These are phyloP conservation scores for Murraya paniculata DNA, from an alignment of 345 rosid genomes.

Conservation along the genomic window DNA sequence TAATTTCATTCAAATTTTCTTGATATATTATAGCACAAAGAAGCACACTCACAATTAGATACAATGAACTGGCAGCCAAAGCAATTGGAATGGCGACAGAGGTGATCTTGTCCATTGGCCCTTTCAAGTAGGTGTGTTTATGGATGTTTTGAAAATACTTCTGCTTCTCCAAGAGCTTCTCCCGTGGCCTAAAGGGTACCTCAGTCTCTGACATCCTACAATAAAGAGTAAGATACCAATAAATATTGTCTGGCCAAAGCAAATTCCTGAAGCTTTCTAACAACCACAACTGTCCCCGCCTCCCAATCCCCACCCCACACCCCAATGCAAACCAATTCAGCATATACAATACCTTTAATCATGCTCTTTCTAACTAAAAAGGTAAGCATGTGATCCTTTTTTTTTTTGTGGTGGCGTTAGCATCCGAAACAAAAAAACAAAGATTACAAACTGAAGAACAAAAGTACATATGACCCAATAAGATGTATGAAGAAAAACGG, in stretches of 20 bases:
- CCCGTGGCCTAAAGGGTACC: constrained; percentile 78
- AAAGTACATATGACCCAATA: not conserved
- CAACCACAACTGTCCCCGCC: not conserved
- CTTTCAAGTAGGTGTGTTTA: constrained; percentile 79
- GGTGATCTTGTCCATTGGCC: constrained; percentile 76
- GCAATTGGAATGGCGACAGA: constrained; percentile 83
- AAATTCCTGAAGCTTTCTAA: not conserved
- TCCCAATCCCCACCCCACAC: not conserved
- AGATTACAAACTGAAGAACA: not conserved
- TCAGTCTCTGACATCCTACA: constrained; percentile 53
- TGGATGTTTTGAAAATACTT: constrained; percentile 71
- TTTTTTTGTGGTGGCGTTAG: not conserved
- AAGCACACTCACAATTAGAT: constrained; percentile 61
- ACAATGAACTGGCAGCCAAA: constrained; percentile 56
- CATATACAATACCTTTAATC: too few species aligned
- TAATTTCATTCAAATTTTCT: not conserved
- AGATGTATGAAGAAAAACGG: not conserved
- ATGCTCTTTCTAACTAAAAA: not conserved
- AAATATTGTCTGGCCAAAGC: not conserved
- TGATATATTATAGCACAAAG: not conserved
- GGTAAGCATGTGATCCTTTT: not conserved
- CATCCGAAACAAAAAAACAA: too few species aligned
- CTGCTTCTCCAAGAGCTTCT: constrained; percentile 82
- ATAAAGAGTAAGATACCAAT: not conserved
- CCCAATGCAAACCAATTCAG: too few species aligned